Percentiles rank a stretch among this genome's conserved stretches.
Conservation (phyloP, 768 basidiomycete genomes). For the Saitozyma podzolica region DNA sequence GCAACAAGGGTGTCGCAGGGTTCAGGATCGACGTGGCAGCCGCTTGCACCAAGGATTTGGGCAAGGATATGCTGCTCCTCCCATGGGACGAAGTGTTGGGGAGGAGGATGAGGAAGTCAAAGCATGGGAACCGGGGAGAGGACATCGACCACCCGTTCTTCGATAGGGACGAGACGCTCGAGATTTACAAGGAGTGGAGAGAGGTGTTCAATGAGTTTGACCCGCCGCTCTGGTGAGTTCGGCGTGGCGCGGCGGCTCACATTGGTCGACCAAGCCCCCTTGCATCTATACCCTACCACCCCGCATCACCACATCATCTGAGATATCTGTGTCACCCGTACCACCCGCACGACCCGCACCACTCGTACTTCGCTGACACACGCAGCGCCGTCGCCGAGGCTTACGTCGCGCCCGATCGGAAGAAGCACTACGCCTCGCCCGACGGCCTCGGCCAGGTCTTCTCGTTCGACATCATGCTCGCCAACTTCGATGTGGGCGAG, state of each 20-base stretch:
- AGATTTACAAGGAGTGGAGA: constrained; percentile 4
- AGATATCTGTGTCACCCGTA: not conserved
- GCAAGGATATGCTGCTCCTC: not conserved
- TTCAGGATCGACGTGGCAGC: constrained; percentile 9
- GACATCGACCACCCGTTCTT: not conserved
- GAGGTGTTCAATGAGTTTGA: constrained; percentile 6
- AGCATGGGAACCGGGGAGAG: not conserved
- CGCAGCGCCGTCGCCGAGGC: not conserved
- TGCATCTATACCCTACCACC: no score
- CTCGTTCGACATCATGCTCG: constrained; percentile 1
- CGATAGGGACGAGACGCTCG: constrained; percentile 5
- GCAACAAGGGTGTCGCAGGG: constrained; percentile 2
- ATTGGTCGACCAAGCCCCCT: no score
- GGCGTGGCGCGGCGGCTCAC: no score
- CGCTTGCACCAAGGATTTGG: not conserved
- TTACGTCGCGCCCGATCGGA: not conserved
- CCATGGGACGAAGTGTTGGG: not conserved
- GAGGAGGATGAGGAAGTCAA: not conserved
- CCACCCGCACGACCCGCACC: not conserved
- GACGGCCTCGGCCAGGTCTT: constrained; percentile 9
- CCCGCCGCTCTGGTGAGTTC: constrained; percentile 1
- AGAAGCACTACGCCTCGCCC: constrained; percentile 1
- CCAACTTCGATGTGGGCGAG: constrained; percentile 1
- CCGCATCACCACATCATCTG: not conserved
- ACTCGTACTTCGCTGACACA: constrained; percentile 1